Base-by-base conservation (phyloP, 2,329 filamentous ascomycete genomes). In the Geoglossum cookeanum region DNA sequence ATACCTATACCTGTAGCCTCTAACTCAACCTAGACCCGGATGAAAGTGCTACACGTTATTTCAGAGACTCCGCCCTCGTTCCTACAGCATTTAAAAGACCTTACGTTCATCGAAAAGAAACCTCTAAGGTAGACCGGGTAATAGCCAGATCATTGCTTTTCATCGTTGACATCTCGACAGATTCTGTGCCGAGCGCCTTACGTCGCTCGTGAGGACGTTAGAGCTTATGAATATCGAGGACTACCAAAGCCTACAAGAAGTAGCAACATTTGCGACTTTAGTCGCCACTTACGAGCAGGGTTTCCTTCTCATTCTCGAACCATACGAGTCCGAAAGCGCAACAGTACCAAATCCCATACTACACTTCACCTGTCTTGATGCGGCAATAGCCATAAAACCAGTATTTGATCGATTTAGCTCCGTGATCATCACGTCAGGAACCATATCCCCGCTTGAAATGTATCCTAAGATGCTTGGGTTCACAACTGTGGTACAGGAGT, bases 381-480 rank as follows among this genome's bases (percentile, higher is more conserved):
- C 92, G 3, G 92, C 94, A 0, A 98, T 98, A 62, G 92, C 94
- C 47, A 98, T 98, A 66, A 94, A 92, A 61, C 92, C 92, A 0
- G 91, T 98, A 4, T 96, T 98, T 66, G 91, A 98, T 59, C 84
- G 92, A 55, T 98, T 98, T 69, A 90, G 87, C 69, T 97, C 92
- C 1, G 92, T 98, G 62, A 94, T 98, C 66, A 97, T 98, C 67
- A 98, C 92, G 0, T 97, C 92, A 0, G 92, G 92, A 61, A 98
- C 92, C 1, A 88, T 98, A 60, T 97, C 92, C 1, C 92, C 92
- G 0, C 72, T 98, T 3, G 94, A 98, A 68, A 98, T 98, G 85
- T 98, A 98, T 65, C 94, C 92, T 0, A 96, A 95, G 66, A 98
- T 98, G 90, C 81, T 98, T 30, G 85, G 88, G 56, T 98, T 98